Evolutionary conservation across 306 rosid species (phyloP).

Genomic region (Cajanus cajan): DNA sequence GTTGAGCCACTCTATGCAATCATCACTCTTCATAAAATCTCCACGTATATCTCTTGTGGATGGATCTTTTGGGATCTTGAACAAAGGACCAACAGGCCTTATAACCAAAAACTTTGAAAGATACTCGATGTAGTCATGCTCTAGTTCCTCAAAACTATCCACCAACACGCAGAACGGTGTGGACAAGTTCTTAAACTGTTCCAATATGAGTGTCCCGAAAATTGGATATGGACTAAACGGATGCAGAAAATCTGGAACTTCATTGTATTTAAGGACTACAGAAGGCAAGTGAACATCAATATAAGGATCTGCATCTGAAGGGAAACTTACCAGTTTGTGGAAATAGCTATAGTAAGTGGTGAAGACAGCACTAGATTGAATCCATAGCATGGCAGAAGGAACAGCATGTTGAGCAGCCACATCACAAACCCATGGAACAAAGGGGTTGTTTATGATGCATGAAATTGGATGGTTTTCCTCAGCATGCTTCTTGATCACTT

Average conservation of each 20-base stretch:
- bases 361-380: constrained; percentile 62
- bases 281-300: constrained; percentile 47
- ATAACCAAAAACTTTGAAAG: constrained; percentile 29
- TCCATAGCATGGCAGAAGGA: constrained; percentile 61
- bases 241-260: constrained; percentile 60
- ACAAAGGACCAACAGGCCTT: constrained; percentile 58
- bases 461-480: constrained; percentile 44
- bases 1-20: constrained; percentile 61
- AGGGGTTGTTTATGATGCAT: constrained; percentile 59
- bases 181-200: constrained; percentile 46
- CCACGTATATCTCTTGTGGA: constrained; percentile 29
- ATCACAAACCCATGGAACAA: constrained; percentile 68
- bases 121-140: constrained; percentile 34
- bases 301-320: constrained; percentile 46
- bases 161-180: constrained; percentile 50
- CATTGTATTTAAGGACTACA: constrained; percentile 44
- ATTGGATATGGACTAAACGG: constrained; percentile 33
- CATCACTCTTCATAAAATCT: constrained; percentile 52
- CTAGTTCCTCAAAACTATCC: constrained; percentile 63
- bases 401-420: constrained; percentile 42
- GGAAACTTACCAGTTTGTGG: constrained; percentile 51
- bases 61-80: constrained; percentile 38
- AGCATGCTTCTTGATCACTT: constrained; percentile 34
- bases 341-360: constrained; percentile 49
- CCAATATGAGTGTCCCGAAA: constrained; percentile 39